Base-by-base conservation (phyloP, 768 basidiomycete species). In the Cyathus striatus region DNA sequence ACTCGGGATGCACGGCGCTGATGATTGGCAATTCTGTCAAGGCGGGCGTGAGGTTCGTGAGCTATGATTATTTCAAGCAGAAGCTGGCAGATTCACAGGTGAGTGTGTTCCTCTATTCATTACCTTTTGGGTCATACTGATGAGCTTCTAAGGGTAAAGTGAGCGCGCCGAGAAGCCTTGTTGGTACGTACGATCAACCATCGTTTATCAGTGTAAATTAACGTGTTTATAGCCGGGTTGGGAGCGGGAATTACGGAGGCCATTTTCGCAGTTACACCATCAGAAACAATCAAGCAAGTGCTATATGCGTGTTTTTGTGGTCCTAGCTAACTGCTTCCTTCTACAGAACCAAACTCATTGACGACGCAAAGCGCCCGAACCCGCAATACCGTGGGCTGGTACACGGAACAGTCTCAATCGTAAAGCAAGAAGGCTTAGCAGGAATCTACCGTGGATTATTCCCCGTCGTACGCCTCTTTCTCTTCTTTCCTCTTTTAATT, bases 231-330 rank as follows among this genome's bases (percentile, higher is more conserved):
- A 81, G 87, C 88, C 46, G 87, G 88, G 23, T 66, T 90, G 9
- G 85, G 86, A 23, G 95, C 95, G 2, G 95, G 95, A 3, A 79
- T 92, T 81, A 85, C 72, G 55, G 95, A 98, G 62, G 91, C 95
- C 1, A 59, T 97, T 17, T 79, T 97, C 43, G 95, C 95, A 2
- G 95, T 99, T 3, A 98, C 95, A 0, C 95, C 95, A 2, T 93
- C 90, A 10, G 95, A 99, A 62, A 98, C 95, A 0, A 96, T 98
- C 72, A 99, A 99, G 95, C 94, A 38, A 32, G 87, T 63, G n/a
- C n/a, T n/a, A n/a, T 1, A 23, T 30, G 16, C 12, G 42, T 2
- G 7, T 18, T 25, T 13, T 43, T 21, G 20, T 23, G 23, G n/a
- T 17, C 39, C 12, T 33, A 33, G 12, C n/a, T 34, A 26, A 24